A percentile compares a stretch with the other conserved stretches of the same genome.
Evolutionary conservation across 2,329 filamentous ascomycete species (phyloP).

Genomic region (Fusarium acutatum): DNA sequence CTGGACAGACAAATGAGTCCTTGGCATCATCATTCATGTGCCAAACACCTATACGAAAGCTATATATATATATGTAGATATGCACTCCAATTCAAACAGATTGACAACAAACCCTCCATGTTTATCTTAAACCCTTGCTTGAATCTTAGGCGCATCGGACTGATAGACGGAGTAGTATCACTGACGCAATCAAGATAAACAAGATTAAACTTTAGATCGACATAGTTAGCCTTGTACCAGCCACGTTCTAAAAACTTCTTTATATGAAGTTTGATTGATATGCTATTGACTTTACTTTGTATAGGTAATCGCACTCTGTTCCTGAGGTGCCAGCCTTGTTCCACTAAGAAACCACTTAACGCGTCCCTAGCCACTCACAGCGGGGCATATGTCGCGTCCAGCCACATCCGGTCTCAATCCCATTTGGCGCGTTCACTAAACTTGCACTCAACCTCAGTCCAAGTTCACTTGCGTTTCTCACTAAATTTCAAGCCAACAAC

Average conservation of each 20-base stretch:
- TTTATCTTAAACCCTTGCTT: background rate
- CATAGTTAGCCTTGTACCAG: background rate
- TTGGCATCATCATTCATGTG: background rate
- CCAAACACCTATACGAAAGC: background rate
- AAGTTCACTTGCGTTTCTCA: background rate
- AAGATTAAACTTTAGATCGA: background rate
- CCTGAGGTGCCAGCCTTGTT: background rate
- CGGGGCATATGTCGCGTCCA: slow-evolving; percentile 40
- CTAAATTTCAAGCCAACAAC: background rate
- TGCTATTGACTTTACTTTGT: background rate
- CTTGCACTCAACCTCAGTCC: slow-evolving; percentile 18
- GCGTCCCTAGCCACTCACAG: slow-evolving; percentile 37
- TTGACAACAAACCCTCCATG: background rate
- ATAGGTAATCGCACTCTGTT: background rate
- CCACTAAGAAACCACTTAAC: slow-evolving; percentile 39
- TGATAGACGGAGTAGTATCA: background rate
- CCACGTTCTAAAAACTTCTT: background rate
- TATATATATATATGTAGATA: background rate
- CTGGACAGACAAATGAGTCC: slow-evolving; percentile 10
- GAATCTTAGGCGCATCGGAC: background rate
- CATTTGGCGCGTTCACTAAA: slow-evolving; percentile 30
- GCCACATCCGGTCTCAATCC: slow-evolving; percentile 17
- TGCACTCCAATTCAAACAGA: slow-evolving; percentile 25
- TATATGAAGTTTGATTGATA: background rate
- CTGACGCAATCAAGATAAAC: background rate